These are phyloP conservation scores for Boletus nobilissimus DNA, from an alignment of 1,284 basidiomycete genomes.

Conservation along the genomic window DNA sequence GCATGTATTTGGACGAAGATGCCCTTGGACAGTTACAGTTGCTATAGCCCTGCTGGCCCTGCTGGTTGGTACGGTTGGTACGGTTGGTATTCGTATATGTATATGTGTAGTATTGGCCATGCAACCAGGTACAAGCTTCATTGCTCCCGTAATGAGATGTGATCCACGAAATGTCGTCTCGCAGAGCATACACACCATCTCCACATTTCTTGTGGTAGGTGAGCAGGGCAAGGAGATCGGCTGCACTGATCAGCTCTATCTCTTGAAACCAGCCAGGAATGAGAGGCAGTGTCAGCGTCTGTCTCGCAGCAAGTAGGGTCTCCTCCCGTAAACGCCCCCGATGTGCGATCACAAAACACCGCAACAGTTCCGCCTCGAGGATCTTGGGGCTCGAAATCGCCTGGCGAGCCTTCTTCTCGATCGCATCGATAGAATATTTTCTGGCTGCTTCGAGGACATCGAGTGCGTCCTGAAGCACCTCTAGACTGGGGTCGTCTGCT, in stretches of 20 bases:
- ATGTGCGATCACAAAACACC: slow-evolving; percentile 31
- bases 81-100: no score
- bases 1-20: background rate
- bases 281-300: slow-evolving; percentile 32
- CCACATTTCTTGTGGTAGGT: slow-evolving; percentile 34
- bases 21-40: slow-evolving; percentile 18
- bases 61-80: background rate
- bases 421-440: slow-evolving; percentile 35
- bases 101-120: background rate
- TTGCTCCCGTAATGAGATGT: slow-evolving; percentile 10
- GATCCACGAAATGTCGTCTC: slow-evolving; percentile 31
- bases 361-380: slow-evolving; percentile 25
- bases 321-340: slow-evolving; percentile 25
- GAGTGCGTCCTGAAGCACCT: slow-evolving; percentile 24
- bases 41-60: background rate
- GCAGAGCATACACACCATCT: slow-evolving; percentile 22
- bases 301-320: slow-evolving; percentile 30
- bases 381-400: slow-evolving; percentile 32
- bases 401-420: slow-evolving; percentile 29
- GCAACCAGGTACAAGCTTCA: slow-evolving; percentile 23
- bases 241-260: slow-evolving; percentile 31
- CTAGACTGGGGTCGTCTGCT: slow-evolving; percentile 33
- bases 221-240: slow-evolving; percentile 34
- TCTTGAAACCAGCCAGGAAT: slow-evolving; percentile 32
- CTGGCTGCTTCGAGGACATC: slow-evolving; percentile 35